These are phyloP conservation scores for Cenchrus americanus DNA, from an alignment of 176 grass and related monocot species.

Conservation along the genomic window DNA sequence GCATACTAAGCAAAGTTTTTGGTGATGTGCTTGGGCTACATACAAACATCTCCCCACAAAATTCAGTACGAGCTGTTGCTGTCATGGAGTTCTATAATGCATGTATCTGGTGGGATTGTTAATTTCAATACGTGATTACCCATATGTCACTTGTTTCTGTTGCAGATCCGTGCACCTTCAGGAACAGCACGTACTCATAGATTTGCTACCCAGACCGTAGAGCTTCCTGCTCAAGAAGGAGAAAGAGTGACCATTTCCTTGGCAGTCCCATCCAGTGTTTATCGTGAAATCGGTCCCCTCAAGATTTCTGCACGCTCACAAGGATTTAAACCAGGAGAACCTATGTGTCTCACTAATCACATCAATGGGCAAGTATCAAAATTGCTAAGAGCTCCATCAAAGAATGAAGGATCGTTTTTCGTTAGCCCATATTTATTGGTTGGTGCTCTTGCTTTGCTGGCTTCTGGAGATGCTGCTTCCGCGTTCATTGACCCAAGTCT, in stretches of 20 bases:
- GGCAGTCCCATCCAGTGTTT: constrained; percentile 70
- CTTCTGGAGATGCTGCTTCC: constrained; percentile 76
- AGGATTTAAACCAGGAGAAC: constrained; percentile 75
- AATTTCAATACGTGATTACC: background rate
- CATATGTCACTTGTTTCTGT: constrained; percentile 36
- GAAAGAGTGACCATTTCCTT: constrained; percentile 93
- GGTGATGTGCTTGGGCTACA: background rate
- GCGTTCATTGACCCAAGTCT: constrained; percentile 77
- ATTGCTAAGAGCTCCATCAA: constrained; percentile 75
- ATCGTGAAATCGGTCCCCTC: constrained; percentile 72
- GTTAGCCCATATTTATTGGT: constrained; percentile 67
- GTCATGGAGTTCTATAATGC: constrained; percentile 18
- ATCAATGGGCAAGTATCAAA: constrained; percentile 69
- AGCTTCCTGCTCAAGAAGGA: constrained; percentile 92
- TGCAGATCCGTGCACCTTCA: constrained; percentile 77
- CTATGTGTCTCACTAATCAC: constrained; percentile 91
- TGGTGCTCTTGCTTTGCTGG: constrained; percentile 74
- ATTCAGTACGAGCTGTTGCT: constrained; percentile 8
- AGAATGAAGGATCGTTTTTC: constrained; percentile 55
- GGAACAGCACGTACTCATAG: constrained; percentile 81
- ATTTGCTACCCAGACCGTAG: constrained; percentile 73
- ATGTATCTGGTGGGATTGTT: background rate
- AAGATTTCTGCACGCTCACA: constrained; percentile 62
- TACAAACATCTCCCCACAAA: constrained; percentile 15
- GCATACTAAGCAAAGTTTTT: background rate